These are phyloP conservation scores for Aspergillus pseudoglaucus DNA, from an alignment of 2,329 filamentous ascomycete species.

Conservation along the genomic window DNA sequence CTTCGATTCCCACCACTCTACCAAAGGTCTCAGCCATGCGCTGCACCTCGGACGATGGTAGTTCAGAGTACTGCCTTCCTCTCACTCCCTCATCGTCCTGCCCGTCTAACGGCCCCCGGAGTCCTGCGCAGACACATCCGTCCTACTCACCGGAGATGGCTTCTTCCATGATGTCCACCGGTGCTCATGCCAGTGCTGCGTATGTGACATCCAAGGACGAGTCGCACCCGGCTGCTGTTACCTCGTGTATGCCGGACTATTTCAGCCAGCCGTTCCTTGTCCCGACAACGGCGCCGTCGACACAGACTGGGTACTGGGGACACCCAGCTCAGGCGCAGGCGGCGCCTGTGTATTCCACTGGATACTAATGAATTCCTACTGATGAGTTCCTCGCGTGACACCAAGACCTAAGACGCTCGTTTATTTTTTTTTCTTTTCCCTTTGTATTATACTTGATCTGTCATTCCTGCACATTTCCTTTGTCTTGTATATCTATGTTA, in stretches of 20 bases:
- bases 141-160: conserved; percentile 11
- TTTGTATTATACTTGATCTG: background rate
- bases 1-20: background rate
- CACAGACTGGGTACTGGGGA: background rate
- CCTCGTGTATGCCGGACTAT: conserved; percentile 11
- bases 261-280: conserved; percentile 10
- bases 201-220: conserved; percentile 4
- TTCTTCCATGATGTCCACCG: conserved; percentile 8
- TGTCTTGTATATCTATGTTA: background rate
- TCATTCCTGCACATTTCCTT: background rate
- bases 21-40: background rate
- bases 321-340: background rate
- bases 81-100: conserved; percentile 12
- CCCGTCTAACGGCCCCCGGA: conserved; percentile 9
- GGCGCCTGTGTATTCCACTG: background rate
- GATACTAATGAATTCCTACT: background rate
- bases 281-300: background rate
- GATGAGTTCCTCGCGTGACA: background rate
- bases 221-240: conserved; percentile 1
- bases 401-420: background rate
- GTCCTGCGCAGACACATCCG: conserved; percentile 13
- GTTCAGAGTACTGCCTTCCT: conserved; percentile 5
- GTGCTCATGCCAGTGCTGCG: conserved; percentile 2
- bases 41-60: background rate
- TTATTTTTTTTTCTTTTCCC: background rate